phyloP scores from a whole-genome alignment of 352 stramenopile genomes.

The Phytophthora kernoviae region DNA sequence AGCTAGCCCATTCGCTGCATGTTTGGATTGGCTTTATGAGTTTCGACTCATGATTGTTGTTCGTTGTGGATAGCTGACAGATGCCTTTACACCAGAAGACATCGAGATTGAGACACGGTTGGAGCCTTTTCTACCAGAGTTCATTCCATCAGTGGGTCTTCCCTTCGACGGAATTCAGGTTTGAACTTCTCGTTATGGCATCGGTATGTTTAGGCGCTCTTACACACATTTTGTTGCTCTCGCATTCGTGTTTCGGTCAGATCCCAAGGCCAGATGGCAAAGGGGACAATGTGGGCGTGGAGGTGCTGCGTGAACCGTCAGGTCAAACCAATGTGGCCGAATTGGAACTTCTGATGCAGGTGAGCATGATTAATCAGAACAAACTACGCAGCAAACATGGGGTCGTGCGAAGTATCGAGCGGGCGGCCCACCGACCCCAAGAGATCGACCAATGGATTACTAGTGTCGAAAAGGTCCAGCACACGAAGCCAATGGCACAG shows the following conservation, averaged over 20 bases:
- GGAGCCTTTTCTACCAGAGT: constrained; percentile 94
- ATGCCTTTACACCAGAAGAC: constrained; percentile 87
- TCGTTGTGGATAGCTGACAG: constrained; percentile 55
- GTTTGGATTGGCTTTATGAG: neutral
- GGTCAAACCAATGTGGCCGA: constrained; percentile 87
- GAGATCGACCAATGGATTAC: constrained; percentile 94
- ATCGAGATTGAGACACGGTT: constrained; percentile 91
- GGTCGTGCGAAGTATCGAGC: constrained; percentile 89
- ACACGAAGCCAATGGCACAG: constrained; percentile 72
- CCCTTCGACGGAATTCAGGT: constrained; percentile 81
- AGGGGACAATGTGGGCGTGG: constrained; percentile 76
- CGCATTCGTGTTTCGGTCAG: constrained; percentile 21
- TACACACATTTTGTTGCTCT: neutral
- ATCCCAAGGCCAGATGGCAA: constrained; percentile 89
- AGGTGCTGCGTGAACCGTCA: constrained; percentile 87
- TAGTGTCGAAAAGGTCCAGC: constrained; percentile 90
- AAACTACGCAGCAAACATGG: constrained; percentile 43
- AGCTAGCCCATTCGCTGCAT: constrained; percentile 21
- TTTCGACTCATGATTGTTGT: constrained; percentile 15
- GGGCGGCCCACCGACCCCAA: constrained; percentile 79
- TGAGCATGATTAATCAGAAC: constrained; percentile 60
- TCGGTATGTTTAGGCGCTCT: neutral
- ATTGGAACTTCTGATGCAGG: constrained; percentile 91
- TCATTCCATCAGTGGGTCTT: constrained; percentile 78
- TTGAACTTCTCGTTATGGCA: neutral